Evolutionary conservation across 805 yeast genomes (phyloP).

Genomic region (Candida michaelii): DNA sequence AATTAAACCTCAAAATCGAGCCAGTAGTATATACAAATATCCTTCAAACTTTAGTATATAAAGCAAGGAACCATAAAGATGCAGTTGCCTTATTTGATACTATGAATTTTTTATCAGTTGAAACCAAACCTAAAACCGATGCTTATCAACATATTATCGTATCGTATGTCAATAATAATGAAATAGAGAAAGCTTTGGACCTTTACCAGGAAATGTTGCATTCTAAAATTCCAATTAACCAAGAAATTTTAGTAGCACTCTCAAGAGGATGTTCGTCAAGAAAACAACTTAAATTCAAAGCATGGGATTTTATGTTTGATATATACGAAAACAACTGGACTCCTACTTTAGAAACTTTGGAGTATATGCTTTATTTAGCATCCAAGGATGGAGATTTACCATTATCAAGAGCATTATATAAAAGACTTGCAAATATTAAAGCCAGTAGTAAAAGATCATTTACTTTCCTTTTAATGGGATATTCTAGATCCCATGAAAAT

Average conservation of each 20-base stretch:
- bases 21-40: constrained; percentile 53
- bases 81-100: constrained; percentile 78
- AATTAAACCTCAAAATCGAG: constrained; percentile 40
- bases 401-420: constrained; percentile 66
- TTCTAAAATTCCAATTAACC: constrained; percentile 27
- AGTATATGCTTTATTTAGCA: constrained; percentile 73
- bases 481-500: constrained; percentile 35
- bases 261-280: constrained; percentile 68
- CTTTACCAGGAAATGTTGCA: constrained; percentile 66
- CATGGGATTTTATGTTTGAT: constrained; percentile 78
- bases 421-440: constrained; percentile 38
- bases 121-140: constrained; percentile 63
- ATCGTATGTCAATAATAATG: constrained; percentile 58
- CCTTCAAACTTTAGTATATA: constrained; percentile 58
- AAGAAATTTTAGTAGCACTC: constrained; percentile 48
- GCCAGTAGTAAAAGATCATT: constrained; percentile 41
- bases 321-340: constrained; percentile 48
- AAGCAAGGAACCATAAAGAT: constrained; percentile 49
- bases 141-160: constrained; percentile 74
- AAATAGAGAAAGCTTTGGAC: constrained; percentile 74
- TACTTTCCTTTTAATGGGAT: constrained; percentile 49
- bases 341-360: constrained; percentile 52
- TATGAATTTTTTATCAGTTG: constrained; percentile 73
- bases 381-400: constrained; percentile 77
- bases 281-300: constrained; percentile 47